Percentiles rank a stretch among this genome's conserved stretches.
Evolutionary conservation across 208 protist genomes (phyloP).

Genomic region (Acanthamoeba lenticulata): DNA sequence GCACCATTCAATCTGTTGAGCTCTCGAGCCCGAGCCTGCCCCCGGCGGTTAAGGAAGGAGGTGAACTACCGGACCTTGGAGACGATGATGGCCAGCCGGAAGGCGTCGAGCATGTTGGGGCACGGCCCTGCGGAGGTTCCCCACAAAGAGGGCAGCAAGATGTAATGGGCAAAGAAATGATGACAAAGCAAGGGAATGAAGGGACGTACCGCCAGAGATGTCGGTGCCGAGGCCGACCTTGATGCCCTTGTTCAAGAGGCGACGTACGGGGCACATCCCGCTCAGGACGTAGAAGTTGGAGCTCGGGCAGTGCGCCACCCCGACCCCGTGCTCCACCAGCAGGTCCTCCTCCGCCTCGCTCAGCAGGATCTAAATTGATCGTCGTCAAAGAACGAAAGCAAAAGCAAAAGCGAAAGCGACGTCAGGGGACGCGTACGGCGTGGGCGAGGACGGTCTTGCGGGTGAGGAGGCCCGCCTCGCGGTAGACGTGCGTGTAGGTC

Average conservation of each 20-base stretch:
- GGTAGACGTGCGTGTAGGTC: slow-evolving; percentile 78
- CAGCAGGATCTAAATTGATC: slow-evolving; percentile 61
- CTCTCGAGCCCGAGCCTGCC: background rate
- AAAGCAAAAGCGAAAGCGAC: background rate
- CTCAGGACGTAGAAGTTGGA: slow-evolving; percentile 78
- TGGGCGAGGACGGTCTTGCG: slow-evolving; percentile 82
- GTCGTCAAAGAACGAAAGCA: background rate
- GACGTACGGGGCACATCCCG: slow-evolving; percentile 69
- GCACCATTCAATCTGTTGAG: background rate
- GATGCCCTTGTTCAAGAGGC: slow-evolving; percentile 65
- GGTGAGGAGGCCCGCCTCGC: slow-evolving; percentile 72
- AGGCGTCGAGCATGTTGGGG: slow-evolving; percentile 72
- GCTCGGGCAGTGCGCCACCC: slow-evolving; percentile 80
- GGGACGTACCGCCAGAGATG: slow-evolving; percentile 71
- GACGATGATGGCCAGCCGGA: slow-evolving; percentile 72
- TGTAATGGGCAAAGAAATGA: background rate
- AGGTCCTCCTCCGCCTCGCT: slow-evolving; percentile 75
- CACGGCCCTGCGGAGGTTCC: slow-evolving; percentile 61
- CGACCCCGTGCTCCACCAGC: background rate
- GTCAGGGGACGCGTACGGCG: background rate
- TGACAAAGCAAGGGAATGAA: background rate
- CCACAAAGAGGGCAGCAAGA: background rate
- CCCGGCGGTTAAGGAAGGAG: slow-evolving; percentile 55
- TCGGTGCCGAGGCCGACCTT: slow-evolving; percentile 85
- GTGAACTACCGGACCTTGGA: slow-evolving; percentile 60